Conservation (phyloP, 208 protist species). For the Leishmania martiniquensis region DNA sequence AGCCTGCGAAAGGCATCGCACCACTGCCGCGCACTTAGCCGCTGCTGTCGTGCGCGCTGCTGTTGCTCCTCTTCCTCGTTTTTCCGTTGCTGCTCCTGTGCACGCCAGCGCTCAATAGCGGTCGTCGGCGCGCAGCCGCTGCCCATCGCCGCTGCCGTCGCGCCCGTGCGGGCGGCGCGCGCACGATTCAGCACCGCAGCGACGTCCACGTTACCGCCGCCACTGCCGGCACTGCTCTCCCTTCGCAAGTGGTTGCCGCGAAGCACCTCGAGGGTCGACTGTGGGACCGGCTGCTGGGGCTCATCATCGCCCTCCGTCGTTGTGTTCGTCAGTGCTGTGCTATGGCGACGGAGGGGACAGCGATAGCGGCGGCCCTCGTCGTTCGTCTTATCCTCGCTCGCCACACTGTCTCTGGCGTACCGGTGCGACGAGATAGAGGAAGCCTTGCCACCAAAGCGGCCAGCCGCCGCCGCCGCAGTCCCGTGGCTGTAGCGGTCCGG, state of each 20-base stretch:
- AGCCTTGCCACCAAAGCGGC: slow-evolving; percentile 3
- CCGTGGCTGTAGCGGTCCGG: background rate
- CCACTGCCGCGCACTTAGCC: slow-evolving; percentile 24
- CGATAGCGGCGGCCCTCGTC: background rate
- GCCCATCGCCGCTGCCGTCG: background rate
- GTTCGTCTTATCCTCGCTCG: background rate
- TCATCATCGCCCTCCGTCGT: slow-evolving; percentile 17
- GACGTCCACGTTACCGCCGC: background rate
- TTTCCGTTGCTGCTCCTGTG: slow-evolving; percentile 19
- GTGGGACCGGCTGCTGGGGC: background rate
- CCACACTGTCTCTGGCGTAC: slow-evolving; percentile 14
- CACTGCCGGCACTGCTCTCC: background rate
- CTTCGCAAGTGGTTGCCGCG: slow-evolving; percentile 5
- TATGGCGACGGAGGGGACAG: slow-evolving; percentile 6
- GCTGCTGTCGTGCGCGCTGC: background rate
- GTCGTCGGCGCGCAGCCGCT: slow-evolving; percentile 13
- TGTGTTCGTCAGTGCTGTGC: slow-evolving; percentile 14
- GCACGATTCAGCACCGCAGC: slow-evolving; percentile 5
- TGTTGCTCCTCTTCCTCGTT: slow-evolving; percentile 1
- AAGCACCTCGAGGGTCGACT: slow-evolving; percentile 21
- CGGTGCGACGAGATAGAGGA: background rate
- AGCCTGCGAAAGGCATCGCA: slow-evolving; percentile 31
- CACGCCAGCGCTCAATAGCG: slow-evolving; percentile 29
- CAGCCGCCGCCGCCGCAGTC: background rate
- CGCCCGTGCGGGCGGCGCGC: background rate